phyloP scores from a whole-genome alignment of 495 filamentous ascomycete species.

The Penicillium waksmanii region DNA sequence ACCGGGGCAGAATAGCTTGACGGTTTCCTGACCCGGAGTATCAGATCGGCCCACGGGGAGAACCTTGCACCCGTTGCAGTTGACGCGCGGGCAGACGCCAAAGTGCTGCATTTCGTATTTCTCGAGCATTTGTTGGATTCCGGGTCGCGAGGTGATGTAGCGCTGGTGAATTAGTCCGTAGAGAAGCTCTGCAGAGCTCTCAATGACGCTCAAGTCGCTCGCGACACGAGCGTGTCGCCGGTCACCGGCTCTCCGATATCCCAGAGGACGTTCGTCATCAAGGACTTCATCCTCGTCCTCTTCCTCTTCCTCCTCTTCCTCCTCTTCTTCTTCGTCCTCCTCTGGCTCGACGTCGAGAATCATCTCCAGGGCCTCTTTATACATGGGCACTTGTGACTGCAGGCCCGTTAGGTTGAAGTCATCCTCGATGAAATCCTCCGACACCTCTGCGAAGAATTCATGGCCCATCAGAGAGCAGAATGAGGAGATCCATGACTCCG shows the following conservation, averaged over 20 bases:
- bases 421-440: constrained; percentile 99
- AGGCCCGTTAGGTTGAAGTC: constrained; percentile 98
- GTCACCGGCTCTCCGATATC: constrained; percentile 62
- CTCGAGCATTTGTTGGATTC: constrained; percentile 98
- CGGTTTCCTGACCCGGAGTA: constrained; percentile 93
- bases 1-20: constrained; percentile 96
- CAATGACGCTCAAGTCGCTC: constrained; percentile 90
- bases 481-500: constrained; percentile 95
- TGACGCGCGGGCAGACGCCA: constrained; percentile 86
- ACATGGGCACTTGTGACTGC: constrained; percentile 95
- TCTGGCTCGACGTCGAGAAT: constrained; percentile 97
- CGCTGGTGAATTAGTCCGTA: constrained; percentile 98
- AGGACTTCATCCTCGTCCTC: constrained; percentile 78
- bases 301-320: constrained; percentile 75
- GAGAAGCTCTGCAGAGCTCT: constrained; percentile 94
- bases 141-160: constrained; percentile 95
- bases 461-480: constrained; percentile 95
- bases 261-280: constrained; percentile 63
- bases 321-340: constrained; percentile 81
- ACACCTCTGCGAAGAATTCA: constrained; percentile 98
- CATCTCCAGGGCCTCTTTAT: constrained; percentile 97
- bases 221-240: constrained; percentile 85
- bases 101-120: constrained; percentile 98
- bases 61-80: constrained; percentile 84
- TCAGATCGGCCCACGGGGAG: constrained; percentile 92